These are phyloP conservation scores for Ophiostoma novo-ulmi DNA, from an alignment of 2,329 filamentous ascomycete genomes.

Conservation along the genomic window DNA sequence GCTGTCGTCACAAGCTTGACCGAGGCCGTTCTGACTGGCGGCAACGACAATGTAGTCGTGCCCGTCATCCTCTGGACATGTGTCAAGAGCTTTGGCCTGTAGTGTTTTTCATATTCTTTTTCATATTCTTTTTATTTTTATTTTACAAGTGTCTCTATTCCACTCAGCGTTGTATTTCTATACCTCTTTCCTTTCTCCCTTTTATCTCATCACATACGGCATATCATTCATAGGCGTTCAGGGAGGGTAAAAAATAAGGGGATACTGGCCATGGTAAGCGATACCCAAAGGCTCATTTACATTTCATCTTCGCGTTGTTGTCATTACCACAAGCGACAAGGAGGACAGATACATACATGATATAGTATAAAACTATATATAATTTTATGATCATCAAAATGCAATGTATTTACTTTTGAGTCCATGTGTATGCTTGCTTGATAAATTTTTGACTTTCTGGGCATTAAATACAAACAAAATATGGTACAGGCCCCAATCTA, in stretches of 20 bases:
- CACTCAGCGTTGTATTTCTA: conserved; percentile 1
- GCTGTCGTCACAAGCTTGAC: conserved; percentile 80
- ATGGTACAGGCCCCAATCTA: background rate
- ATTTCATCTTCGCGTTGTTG: background rate
- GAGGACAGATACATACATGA: background rate
- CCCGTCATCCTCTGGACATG: conserved; percentile 89
- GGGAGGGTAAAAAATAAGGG: background rate
- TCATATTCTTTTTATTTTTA: background rate
- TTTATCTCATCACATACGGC: background rate
- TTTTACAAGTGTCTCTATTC: background rate
- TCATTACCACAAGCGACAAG: background rate
- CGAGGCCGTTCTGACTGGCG: conserved; percentile 90
- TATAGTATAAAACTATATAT: background rate
- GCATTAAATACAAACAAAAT: background rate
- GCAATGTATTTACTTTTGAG: too few relatives aligned
- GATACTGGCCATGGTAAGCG: background rate
- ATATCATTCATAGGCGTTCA: background rate
- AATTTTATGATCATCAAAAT: background rate
- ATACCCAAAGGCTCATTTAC: conserved; percentile 1
- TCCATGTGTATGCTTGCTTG: too few relatives aligned
- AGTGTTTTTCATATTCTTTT: conserved; percentile 22
- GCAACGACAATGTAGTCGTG: conserved; percentile 97
- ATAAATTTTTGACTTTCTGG: too few relatives aligned
- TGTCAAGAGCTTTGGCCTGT: conserved; percentile 69
- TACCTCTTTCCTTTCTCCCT: background rate